Evolutionary conservation across 2,329 filamentous ascomycete species (phyloP), one percentile per base, ranked within the genome.

Genomic region (Basipetospora chlamydospora): DNA sequence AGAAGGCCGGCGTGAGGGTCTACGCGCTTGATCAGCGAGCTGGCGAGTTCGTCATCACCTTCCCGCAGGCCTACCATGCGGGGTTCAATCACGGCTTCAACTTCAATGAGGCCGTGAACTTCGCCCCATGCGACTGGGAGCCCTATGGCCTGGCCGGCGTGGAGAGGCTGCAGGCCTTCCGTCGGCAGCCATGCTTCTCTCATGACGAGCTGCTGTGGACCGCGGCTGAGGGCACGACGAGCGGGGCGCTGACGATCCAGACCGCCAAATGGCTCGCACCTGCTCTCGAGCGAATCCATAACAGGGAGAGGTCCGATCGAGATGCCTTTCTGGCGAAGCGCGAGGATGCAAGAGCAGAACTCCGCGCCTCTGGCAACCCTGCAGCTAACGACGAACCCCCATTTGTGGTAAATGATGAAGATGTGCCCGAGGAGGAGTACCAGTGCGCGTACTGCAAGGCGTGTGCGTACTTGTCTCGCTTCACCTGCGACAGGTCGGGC

Each of bases 61-160:
- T 95, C 48, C 90, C 90, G 0, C 83, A 94, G 53, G 90, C 90
- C 0, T 98, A 96, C 48, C 90, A 98, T 53, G 88, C 90, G 5
- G 90, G 90, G 0, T 98, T 98, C 61, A 98, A 98, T 49, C 90
- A 98, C 49, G 90, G 82, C 0, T 98, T 98, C 64, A 98, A 98
- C 53, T 93, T 95, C 58, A 98, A 98, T 47, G 90, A 98, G 55
- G 90, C 90, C 5, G 90, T 98, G 47, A 98, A 98, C 53, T 98
- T 98, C 58, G 90, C 90, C 0, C 90, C 90, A 0, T 69, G 66
- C 20, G 90, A 98, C 48, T 98, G 90, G 90, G 90, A 98, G 50
- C 85, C 86, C 0, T 92, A 77, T 51, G 90, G 90, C 2, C 77
- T 88, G 38, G 70, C 77, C 20, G 87, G 90, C 1, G 87, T 96